Conservation (phyloP, 2,329 filamentous ascomycete species). For the Pseudopithomyces chartarum region DNA sequence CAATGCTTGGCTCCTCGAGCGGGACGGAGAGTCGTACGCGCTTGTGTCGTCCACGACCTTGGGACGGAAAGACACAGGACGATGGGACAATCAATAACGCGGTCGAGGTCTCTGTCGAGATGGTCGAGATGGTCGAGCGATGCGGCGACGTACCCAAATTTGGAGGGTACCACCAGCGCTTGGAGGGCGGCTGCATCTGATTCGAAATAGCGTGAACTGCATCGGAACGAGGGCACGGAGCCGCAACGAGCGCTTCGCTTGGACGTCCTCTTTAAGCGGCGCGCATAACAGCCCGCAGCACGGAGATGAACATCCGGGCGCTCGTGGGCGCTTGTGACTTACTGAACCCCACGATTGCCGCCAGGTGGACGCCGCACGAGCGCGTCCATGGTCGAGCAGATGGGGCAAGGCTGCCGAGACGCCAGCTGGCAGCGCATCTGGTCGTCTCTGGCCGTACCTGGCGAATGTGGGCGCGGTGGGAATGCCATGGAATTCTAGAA, state of each 20-base stretch:
- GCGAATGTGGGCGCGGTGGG: constrained; percentile 15
- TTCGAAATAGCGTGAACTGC: constrained; percentile 20
- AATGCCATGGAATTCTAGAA: constrained; percentile 26
- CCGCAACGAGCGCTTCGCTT: constrained; percentile 35
- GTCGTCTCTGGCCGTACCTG: constrained; percentile 20
- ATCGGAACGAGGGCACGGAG: constrained; percentile 30
- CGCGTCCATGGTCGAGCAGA: constrained; percentile 20
- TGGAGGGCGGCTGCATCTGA: constrained; percentile 32
- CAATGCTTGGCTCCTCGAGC: not conserved
- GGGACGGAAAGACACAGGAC: not conserved
- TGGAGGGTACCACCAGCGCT: constrained; percentile 34
- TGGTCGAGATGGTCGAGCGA: not conserved
- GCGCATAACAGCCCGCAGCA: constrained; percentile 12
- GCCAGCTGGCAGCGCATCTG: constrained; percentile 16
- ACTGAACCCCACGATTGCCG: constrained; percentile 16
- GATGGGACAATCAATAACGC: not conserved
- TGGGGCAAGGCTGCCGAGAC: constrained; percentile 27
- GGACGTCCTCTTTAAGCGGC: constrained; percentile 13
- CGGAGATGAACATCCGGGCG: constrained; percentile 16
- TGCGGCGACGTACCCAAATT: constrained; percentile 18
- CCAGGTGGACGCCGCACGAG: constrained; percentile 14
- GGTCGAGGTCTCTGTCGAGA: not conserved
- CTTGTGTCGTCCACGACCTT: not conserved
- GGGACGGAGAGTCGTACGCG: not conserved
- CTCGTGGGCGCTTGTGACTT: constrained; percentile 8